Conservation (phyloP, 805 yeast genomes). For the Kuraishia capsulata region DNA sequence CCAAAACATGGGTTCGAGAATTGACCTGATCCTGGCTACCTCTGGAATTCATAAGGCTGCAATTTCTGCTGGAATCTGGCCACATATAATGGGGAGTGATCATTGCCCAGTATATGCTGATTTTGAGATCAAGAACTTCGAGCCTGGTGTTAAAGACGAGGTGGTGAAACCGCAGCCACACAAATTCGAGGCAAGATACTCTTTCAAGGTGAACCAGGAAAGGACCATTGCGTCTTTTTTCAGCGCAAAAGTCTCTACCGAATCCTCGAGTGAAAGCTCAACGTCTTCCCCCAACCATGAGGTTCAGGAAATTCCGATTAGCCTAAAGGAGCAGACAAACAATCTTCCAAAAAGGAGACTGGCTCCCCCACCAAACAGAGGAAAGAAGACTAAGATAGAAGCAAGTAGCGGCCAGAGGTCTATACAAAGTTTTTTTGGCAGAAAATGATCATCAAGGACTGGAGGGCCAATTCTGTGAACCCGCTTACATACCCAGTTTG, state of each 20-base stretch:
- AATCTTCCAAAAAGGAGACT: no score
- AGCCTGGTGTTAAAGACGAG: constrained; percentile 1
- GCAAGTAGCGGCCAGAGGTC: no score
- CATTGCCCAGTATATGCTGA: constrained; percentile 90
- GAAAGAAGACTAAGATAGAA: no score
- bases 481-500: no score
- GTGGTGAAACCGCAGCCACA: constrained; percentile 17
- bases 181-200: constrained; percentile 44
- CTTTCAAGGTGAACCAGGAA: constrained; percentile 27
- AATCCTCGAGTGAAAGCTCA: no score
- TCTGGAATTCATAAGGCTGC: constrained; percentile 22
- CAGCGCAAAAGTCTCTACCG: constrained; percentile 1
- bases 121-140: constrained; percentile 21
- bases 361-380: no score
- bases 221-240: constrained; percentile 22
- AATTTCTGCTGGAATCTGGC: constrained; percentile 48
- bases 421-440: no score
- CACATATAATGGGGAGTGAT: constrained; percentile 75
- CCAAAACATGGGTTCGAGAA: constrained; percentile 78
- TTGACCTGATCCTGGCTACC: constrained; percentile 64
- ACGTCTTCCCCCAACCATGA: no score
- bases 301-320: no score
- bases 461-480: no score
- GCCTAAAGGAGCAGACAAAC: no score
- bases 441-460: no score